Conservation (phyloP, 1,284 basidiomycete genomes). For the Singerocomus inundabilis region DNA sequence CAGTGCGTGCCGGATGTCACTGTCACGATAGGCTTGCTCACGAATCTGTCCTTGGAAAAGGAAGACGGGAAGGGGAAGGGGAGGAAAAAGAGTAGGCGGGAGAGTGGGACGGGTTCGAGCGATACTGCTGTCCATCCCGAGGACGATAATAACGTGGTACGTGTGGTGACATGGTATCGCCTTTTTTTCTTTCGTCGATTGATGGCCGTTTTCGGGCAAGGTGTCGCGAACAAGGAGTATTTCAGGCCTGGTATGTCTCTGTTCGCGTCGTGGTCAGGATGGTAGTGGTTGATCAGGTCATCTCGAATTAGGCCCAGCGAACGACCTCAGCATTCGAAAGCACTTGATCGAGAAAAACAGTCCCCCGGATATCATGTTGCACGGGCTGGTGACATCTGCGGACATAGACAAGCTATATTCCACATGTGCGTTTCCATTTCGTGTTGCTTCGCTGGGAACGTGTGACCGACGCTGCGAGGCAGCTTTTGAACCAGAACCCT, state of each 20-base stretch:
- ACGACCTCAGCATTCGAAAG: slow-evolving; percentile 64
- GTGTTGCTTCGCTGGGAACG: not conserved
- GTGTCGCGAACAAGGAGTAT: slow-evolving; percentile 79
- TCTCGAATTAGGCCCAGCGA: slow-evolving; percentile 54
- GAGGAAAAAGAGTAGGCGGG: slow-evolving; percentile 32
- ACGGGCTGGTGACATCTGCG: slow-evolving; percentile 74
- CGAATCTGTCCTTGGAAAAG: slow-evolving; percentile 63
- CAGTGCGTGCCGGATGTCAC: slow-evolving; percentile 60
- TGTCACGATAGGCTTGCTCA: slow-evolving; percentile 72
- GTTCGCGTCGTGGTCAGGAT: not conserved
- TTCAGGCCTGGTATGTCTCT: slow-evolving; percentile 66
- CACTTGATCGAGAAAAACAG: slow-evolving; percentile 76
- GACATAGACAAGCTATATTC: slow-evolving; percentile 79
- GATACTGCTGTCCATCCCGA: slow-evolving; percentile 23
- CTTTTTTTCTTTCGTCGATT: slow-evolving; percentile 23
- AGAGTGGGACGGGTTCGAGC: slow-evolving; percentile 9
- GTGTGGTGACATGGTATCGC: not conserved
- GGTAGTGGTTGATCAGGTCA: not conserved
- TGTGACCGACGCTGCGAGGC: slow-evolving; percentile 6
- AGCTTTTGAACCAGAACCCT: slow-evolving; percentile 72
- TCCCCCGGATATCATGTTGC: slow-evolving; percentile 80
- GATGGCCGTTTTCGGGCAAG: slow-evolving; percentile 13
- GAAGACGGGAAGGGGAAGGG: slow-evolving; percentile 41
- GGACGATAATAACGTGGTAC: slow-evolving; percentile 67
- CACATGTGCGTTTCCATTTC: slow-evolving; percentile 59